These are phyloP conservation scores for Buddleja alternifolia DNA, from an alignment of 257 asterid species.

Conservation along the genomic window DNA sequence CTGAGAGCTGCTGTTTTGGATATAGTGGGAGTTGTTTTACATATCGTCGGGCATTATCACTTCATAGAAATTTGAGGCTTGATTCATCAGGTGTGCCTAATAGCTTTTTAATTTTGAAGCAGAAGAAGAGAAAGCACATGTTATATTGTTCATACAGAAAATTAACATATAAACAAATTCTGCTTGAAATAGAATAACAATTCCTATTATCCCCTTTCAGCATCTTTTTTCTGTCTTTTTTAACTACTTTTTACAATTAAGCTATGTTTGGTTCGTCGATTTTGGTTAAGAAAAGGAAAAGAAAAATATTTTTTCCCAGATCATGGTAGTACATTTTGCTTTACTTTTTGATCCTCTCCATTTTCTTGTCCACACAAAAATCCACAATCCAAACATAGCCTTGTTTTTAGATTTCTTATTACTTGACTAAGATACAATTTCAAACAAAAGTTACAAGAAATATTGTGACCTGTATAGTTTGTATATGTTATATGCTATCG, in stretches of 20 bases:
- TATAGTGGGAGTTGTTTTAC: constrained; percentile 68
- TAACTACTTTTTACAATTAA: background rate
- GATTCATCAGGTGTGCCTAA: constrained; percentile 82
- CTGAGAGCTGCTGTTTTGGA: constrained; percentile 66
- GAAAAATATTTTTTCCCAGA: too few species aligned
- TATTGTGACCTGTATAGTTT: too few species aligned
- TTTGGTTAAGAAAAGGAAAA: too few species aligned
- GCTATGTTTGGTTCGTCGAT: too few species aligned
- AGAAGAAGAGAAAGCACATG: constrained; percentile 29
- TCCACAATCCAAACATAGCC: too few species aligned
- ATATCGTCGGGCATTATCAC: constrained; percentile 73
- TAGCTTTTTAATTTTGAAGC: constrained; percentile 59
- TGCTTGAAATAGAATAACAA: constrained; percentile 1
- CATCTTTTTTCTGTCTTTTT: background rate
- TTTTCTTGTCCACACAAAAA: too few species aligned
- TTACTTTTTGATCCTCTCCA: too few species aligned
- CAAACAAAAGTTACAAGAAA: background rate
- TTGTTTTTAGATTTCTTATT: background rate
- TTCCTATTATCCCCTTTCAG: background rate
- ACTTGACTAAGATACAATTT: background rate
- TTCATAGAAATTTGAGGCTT: constrained; percentile 71
- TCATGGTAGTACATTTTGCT: too few species aligned
- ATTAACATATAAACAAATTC: background rate
- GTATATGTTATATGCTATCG: background rate
- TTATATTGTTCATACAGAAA: constrained; percentile 5